phyloP scores from a whole-genome alignment of 2,329 filamentous ascomycete genomes.

The Phoma sp. region DNA sequence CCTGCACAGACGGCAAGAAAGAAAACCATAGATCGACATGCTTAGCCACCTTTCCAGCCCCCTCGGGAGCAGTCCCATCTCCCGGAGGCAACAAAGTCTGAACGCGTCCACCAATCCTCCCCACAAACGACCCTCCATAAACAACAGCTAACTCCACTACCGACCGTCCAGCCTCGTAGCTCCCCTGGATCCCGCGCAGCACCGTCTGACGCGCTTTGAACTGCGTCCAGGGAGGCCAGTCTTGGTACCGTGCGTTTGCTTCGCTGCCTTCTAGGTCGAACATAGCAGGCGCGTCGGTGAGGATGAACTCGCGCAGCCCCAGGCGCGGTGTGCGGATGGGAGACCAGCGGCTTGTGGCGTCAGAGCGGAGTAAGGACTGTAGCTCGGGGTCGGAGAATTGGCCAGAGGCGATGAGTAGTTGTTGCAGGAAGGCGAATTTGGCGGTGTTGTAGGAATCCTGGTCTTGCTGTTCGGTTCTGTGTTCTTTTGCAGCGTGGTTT shows the following conservation, averaged over 20 bases:
- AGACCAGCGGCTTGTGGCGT: background rate
- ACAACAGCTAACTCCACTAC: conserved; percentile 42
- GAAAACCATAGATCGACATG: conserved; percentile 43
- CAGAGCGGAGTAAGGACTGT: conserved; percentile 15
- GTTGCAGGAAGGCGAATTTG: conserved; percentile 32
- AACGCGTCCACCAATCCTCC: conserved; percentile 35
- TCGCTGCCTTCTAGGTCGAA: conserved; percentile 34
- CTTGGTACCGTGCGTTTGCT: conserved; percentile 40
- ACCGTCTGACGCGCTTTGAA: conserved; percentile 32
- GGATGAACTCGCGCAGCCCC: conserved; percentile 37
- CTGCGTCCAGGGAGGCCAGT: conserved; percentile 30
- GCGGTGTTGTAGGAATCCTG: conserved; percentile 16
- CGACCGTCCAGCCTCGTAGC: conserved; percentile 22
- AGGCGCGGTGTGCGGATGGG: conserved; percentile 27
- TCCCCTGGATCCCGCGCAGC: conserved; percentile 24
- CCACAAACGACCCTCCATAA: conserved; percentile 31
- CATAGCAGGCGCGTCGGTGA: conserved; percentile 29
- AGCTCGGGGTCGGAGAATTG: conserved; percentile 24
- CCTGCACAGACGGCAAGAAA: conserved; percentile 34
- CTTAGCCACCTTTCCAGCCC: too few species aligned
- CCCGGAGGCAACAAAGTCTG: background rate
- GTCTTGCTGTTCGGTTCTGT: background rate
- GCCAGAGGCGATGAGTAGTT: conserved; percentile 25
- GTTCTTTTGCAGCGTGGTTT: background rate
- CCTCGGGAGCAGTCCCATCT: too few species aligned